Base-by-base conservation (phyloP, 2,329 filamentous ascomycete species). In the Fusarium neocosmosporiellum region DNA sequence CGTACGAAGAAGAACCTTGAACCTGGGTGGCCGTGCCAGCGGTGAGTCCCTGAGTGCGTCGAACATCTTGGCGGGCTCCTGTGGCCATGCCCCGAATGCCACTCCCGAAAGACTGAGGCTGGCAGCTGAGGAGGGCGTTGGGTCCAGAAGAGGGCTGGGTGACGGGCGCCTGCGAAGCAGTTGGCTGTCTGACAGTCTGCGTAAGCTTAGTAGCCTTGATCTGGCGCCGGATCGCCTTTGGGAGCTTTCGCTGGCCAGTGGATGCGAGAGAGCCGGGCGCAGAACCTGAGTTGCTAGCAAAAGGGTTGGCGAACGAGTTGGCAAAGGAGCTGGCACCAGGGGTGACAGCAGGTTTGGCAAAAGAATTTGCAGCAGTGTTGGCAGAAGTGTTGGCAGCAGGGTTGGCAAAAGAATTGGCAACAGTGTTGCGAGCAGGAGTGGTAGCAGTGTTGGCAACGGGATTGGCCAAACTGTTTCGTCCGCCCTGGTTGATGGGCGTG, bases 71-170 rank as follows among this genome's bases (percentile, higher is more conserved):
- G 8, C 22, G 37, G 5, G 5, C 16, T 24, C n/a, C n/a, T 8
- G 34, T 31, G 11, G 27, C 18, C 9, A 53, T 14, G 14, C 57
- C 50, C 70, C 70, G 70, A 5, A 46, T 37, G 10, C 57, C 46
- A 0, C 41, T 37, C 29, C 57, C 70, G 13, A 39, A 18, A 5
- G n/a, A 57, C 10, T 60, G 53, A 36, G 24, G 7, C 10, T 59
- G 29, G 4, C 41, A 67, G 5, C 31, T 48, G 24, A 50, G 33
- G 34, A 59, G 57, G 20, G 29, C 10, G 14, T 34, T 24, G 11
- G 63, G 18, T 29, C 22, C 48, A 8, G 53, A 16, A 31, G 33
- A 29, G 34, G 31, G 59, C 5, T 41, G 37, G 27, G 59, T 29
- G 27, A 33, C 54, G 14, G 59, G 29, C 16, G 37, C n/a, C 16